Evolutionary conservation across 345 rosid species (phyloP), one percentile per base, ranked within the genome.

Genomic region (Eutrema heterophyllum): DNA sequence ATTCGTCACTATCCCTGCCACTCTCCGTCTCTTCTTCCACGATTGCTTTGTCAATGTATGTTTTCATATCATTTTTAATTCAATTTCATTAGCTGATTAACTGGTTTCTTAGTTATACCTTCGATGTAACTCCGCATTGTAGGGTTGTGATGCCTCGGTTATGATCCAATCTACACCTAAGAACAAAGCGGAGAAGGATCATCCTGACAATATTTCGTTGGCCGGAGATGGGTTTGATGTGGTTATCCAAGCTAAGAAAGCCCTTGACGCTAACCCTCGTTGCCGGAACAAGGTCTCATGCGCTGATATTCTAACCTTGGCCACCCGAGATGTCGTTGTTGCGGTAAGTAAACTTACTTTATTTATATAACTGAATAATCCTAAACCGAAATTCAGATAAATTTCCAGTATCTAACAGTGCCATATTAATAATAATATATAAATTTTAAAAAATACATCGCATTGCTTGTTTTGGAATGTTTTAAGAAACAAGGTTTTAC

Each of bases 201-300:
- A 90, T 67, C 90, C 89, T 0, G 93, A 90, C 46, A 90, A 90
- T 48, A 18, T 88, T 70, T 90, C 93, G 1, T 51, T 90, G 26
- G 90, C 96, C 2, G 96, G 93, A 52, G 93, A 90, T 12, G 93
- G 96, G 43, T 90, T 90, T 44, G 96, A 90, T 81, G 86, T 89
- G 2, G 96, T 88, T 68, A 81, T 84, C 79, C 84, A 84, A 79
- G 96, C 96, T 44, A 90, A 90, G 78, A 80, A 78, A 16, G 96
- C 90, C 0, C 83, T 90, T 15, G 84, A 88, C 30, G 82, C 81
- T 0, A 64, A 80, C 29, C 70, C 88, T 4, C 6, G 69, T 3
- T 90, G 93, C 81, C 71, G 41, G 29, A 86, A 85, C 73, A 85
- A 82, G 78, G 90, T 88, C 63, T 88, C 96, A 0, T 90, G 96